Conservation (phyloP, 2,329 filamentous ascomycete genomes). For the Cladobotryum protrusum region DNA sequence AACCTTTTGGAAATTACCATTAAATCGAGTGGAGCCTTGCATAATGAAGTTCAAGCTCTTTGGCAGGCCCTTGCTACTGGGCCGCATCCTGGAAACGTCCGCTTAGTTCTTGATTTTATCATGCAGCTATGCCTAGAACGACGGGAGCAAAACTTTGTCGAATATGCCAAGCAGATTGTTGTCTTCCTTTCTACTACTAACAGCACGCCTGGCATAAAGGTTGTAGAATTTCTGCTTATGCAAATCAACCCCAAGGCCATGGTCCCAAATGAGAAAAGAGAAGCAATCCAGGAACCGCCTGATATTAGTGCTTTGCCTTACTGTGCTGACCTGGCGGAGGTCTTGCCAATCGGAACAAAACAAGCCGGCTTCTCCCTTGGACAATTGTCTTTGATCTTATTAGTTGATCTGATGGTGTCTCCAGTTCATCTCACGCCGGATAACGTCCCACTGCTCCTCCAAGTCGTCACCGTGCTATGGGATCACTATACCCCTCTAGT, state of each 20-base stretch:
- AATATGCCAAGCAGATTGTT: conserved; percentile 96
- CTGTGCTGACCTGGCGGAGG: conserved; percentile 74
- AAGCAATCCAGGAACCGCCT: conserved; percentile 60
- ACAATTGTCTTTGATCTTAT: conserved; percentile 83
- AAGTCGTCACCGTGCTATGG: conserved; percentile 91
- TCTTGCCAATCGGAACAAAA: conserved; percentile 82
- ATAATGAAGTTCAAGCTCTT: conserved; percentile 94
- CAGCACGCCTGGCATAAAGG: conserved; percentile 71
- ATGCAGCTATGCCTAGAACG: conserved; percentile 89
- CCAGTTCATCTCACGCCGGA: conserved; percentile 75
- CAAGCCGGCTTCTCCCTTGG: conserved; percentile 87
- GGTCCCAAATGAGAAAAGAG: conserved; percentile 81
- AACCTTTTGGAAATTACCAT: conserved; percentile 97
- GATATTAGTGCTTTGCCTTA: conserved; percentile 77
- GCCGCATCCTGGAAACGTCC: conserved; percentile 87
- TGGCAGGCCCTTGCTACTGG: conserved; percentile 96
- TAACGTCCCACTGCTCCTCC: conserved; percentile 77
- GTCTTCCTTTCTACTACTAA: conserved; percentile 85
- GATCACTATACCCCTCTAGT: conserved; percentile 94
- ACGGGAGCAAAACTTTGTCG: conserved; percentile 95
- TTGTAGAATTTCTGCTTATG: conserved; percentile 86
- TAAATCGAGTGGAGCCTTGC: conserved; percentile 76
- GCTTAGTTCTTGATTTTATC: conserved; percentile 91
- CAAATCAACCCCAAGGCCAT: conserved; percentile 95
- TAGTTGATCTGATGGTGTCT: conserved; percentile 94